Conservation (phyloP, 2,329 filamentous ascomycete genomes). For the Penicillium sclerotiorum region DNA sequence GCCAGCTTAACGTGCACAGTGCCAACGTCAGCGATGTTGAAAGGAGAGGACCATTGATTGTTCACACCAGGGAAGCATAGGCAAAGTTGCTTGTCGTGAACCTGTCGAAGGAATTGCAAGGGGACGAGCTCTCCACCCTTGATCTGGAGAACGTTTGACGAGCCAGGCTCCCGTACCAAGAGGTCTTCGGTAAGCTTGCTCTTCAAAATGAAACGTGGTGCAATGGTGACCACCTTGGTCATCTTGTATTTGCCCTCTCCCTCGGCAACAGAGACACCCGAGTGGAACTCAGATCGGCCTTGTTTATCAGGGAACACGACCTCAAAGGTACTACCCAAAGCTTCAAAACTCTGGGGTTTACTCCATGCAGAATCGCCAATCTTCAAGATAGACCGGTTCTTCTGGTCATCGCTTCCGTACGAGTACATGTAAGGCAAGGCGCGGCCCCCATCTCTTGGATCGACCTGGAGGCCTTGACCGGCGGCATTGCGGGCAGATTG, state of each 20-base stretch:
- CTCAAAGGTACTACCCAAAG: slow-evolving; percentile 89
- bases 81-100: slow-evolving; percentile 82
- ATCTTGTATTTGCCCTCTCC: slow-evolving; percentile 98
- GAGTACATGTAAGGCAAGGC: slow-evolving; percentile 95
- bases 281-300: slow-evolving; percentile 79
- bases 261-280: slow-evolving; percentile 84
- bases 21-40: slow-evolving; percentile 94
- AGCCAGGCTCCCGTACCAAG: slow-evolving; percentile 87
- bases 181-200: slow-evolving; percentile 90
- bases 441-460: slow-evolving; percentile 56
- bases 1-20: slow-evolving; percentile 92
- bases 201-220: slow-evolving; percentile 89
- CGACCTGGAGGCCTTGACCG: slow-evolving; percentile 70
- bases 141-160: slow-evolving; percentile 78
- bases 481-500: slow-evolving; percentile 80
- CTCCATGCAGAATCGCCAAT: slow-evolving; percentile 93
- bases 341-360: slow-evolving; percentile 96
- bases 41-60: slow-evolving; percentile 96
- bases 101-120: slow-evolving; percentile 85
- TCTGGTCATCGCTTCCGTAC: slow-evolving; percentile 82
- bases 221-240: slow-evolving; percentile 90
- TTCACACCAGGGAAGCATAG: slow-evolving; percentile 92
- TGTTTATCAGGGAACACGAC: slow-evolving; percentile 76
- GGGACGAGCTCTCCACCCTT: slow-evolving; percentile 79
- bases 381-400: slow-evolving; percentile 85